Evolutionary conservation across 352 stramenopile species (phyloP).

Genomic region (Halophytophthora polymorphica): DNA sequence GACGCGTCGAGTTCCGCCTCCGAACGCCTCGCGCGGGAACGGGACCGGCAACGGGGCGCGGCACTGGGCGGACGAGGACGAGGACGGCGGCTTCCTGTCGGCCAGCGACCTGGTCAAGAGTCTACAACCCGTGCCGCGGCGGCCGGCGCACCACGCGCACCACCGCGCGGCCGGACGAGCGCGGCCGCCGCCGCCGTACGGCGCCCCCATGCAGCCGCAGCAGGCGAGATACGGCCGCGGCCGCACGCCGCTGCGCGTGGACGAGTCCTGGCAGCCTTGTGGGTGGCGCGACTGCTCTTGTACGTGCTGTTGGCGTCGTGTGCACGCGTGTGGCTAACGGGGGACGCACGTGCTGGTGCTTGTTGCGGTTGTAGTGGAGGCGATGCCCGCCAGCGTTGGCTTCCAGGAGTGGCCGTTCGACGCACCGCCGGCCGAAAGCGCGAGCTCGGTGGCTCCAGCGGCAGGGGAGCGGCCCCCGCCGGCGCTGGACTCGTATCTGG

Average conservation of each 20-base stretch:
- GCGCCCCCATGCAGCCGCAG: not conserved
- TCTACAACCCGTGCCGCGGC: constrained; percentile 23
- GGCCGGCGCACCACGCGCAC: constrained; percentile 1
- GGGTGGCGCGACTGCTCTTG: not conserved
- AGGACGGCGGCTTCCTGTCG: constrained; percentile 23
- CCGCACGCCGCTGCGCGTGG: constrained; percentile 15
- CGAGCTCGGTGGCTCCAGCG: not conserved
- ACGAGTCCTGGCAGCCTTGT: not conserved
- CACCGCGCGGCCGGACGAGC: constrained; percentile 9
- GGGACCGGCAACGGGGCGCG: not conserved
- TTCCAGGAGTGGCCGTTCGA: constrained; percentile 27
- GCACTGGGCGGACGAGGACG: constrained; percentile 6
- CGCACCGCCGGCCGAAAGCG: not conserved
- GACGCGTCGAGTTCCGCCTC: constrained; percentile 5
- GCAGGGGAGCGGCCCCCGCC: no score
- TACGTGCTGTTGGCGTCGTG: no score
- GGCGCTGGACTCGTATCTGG: no score
- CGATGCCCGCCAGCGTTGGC: constrained; percentile 1
- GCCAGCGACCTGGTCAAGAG: constrained; percentile 29
- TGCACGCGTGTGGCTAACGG: no score
- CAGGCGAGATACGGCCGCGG: not conserved
- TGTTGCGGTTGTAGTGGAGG: not conserved
- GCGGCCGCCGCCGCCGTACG: not conserved
- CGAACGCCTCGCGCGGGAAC: constrained; percentile 14
- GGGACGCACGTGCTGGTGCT: not conserved